Evolutionary conservation across 192 early-diverging fungal species (phyloP), one percentile per base, ranked within the genome.

Genomic region (Irineochytrium annulatum): DNA sequence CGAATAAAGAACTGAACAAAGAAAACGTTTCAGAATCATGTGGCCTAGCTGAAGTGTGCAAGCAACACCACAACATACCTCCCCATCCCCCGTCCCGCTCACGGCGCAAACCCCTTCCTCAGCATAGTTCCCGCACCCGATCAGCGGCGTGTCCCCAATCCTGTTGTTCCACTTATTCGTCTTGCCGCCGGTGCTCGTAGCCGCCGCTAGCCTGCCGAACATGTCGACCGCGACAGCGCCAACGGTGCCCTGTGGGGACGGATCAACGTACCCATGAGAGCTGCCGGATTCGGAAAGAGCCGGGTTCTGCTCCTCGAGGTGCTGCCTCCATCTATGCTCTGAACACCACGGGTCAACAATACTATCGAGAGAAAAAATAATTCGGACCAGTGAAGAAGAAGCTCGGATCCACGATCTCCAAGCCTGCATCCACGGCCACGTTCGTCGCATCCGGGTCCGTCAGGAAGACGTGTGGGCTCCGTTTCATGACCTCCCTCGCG

Each of bases 61-160:
- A 57, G 14, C 14, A 49, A 27, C 1, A 27, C 17, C 1, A 24
- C 14, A 14, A 27, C 4, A 63, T 44, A 74, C 65, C 60, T 75
- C 73, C 0, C 77, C 77, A 45, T 78, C 58, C 16, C 77, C 77
- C 14, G 77, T 78, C 13, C 70, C 74, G 44, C 67, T 70, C 22
- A 69, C 70, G 39, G 70, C 77, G 48, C 64, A 69, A 8, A 68
- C 59, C 33, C 55, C 59, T 32, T 77, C 74, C 46, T 78, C 77
- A 19, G 74, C 77, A 56, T 73, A 78, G 0, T 70, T 78, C 3
- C 77, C 77, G 28, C 54, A 76, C 14, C 60, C 68, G 31, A 78
- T 78, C 8, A 78, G 28, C 20, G 77, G 77, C 8, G 77, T 74
- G 33, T 78, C 77, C 3, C 76, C 76, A n/a, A 77, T 76, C 3